Base-by-base conservation (phyloP, 768 basidiomycete species). In the Pulveroboletus ravenelii region DNA sequence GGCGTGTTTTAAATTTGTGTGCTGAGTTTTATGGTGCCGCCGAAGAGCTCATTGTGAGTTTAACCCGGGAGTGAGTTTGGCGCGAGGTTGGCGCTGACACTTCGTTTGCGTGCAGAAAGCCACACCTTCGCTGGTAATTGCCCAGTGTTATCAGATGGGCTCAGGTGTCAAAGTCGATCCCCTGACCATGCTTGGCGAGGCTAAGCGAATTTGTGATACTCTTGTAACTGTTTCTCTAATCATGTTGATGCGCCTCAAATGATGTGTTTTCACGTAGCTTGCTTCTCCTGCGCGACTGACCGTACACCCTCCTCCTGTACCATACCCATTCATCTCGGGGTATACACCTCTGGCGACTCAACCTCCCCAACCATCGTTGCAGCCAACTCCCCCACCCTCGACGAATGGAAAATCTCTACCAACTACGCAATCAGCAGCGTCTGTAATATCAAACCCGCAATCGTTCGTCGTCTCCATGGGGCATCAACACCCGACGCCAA, bases 1-100 rank as follows among this genome's bases (percentile, higher is more conserved):
- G 88, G 88, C 81, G 87, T 47, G 80, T 89, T 36, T 66, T 90
- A 50, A 88, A 88, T 60, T 71, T 91, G 36, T 91, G 88, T 66
- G 82, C 86, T 1, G 89, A 91, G 63, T 91, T 91, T 64, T 91
- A 91, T 69, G 84, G 81, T 25, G 88, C 88, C 6, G 88, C 88
- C 15, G 88, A 89, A 66, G 88, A 91, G 66, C 78, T 91, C 41
- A 77, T 91, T 51, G 88, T 90, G 67, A 67, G 85, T 79, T 54
- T 32, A 27, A 36, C 43, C 41, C 25, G 50, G 34, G 47, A 40
- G 52, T 50, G 51, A 44, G 56, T 46, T 32, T 40, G 9, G 48
- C 32, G 34, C 27, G 9, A 30, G 37, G 45, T 54, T 25, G 48
- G 23, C 43, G 37, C 59, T 63, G 25, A 56, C 39, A 4, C 20